Base-by-base conservation (phyloP, 225 moss, liverwort and hornwort genomes). In the Sphagnum tenellum region DNA sequence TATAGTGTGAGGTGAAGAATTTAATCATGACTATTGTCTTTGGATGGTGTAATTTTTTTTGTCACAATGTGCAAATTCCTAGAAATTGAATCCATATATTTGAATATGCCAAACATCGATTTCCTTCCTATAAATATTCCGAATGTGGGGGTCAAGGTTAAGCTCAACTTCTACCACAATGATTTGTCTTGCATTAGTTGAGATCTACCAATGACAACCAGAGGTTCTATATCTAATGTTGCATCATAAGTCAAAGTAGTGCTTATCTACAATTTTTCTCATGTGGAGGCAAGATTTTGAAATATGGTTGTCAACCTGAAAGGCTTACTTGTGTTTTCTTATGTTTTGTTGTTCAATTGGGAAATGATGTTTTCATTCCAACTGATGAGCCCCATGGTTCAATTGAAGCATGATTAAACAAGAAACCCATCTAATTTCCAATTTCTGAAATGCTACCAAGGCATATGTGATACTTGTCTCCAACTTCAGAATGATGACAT, bases 311-410 rank as follows among this genome's bases (percentile, higher is more conserved):
- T 52, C 51, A 52, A 5, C 51, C 51, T 5, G 51, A 9, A 52
- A 5, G 9, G 51, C 9, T 52, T 52, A 52, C 51, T 52, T 9
- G 5, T 52, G 51, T 52, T 5, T 52, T 52, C 5, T 52, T 52
- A 52, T 52, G 51, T 52, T 52, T 52, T 9, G 10, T 70, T 66
- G 14, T 69, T 76, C 92, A 98, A 90, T 93, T 98, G 67, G 83
- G 93, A 68, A 81, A 98, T 60, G 93, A 98, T 66, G 75, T 98
- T 49, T 98, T 89, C 56, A 12, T 83, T 44, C 98, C 98, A 4
- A 87, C 87, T 48, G 98, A 98, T 70, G 98, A 98, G 74, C 90
- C 98, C 13, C 98, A 98, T 75, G 98, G 98, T 51, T 71, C 98
- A 55, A 98, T 98, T 57, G 98, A 98, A 68, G 98, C 93, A n/a